Percentiles rank a stretch among this genome's conserved stretches.
phyloP scores from a whole-genome alignment of 176 grass and related monocot genomes.

The Tuctoria greenei region DNA sequence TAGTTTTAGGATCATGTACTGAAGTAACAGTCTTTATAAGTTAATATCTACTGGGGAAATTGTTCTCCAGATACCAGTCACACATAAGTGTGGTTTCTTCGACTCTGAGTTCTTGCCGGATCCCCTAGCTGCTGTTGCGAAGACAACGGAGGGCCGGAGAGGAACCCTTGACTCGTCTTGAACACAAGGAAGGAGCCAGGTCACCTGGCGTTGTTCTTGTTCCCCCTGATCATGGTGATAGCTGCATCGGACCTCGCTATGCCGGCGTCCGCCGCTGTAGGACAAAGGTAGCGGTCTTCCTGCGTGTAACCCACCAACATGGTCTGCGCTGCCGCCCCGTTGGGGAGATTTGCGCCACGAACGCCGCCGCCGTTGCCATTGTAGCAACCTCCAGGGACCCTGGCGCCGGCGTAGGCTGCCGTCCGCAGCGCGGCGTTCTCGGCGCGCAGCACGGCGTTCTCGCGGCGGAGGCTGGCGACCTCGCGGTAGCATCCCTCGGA shows the following conservation, averaged over 20 bases:
- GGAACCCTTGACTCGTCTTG: too few species aligned
- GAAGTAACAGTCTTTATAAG: background rate
- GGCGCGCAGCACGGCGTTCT: constrained; percentile 57
- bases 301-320: background rate
- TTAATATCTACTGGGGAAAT: background rate
- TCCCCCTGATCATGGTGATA: background rate
- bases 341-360: background rate
- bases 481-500: constrained; percentile 73
- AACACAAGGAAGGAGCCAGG: constrained; percentile 19
- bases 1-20: background rate
- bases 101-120: background rate
- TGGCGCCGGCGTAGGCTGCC: constrained; percentile 2
- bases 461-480: constrained; percentile 56
- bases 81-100: too few species aligned
- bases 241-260: background rate
- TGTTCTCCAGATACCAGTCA: background rate
- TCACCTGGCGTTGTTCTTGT: constrained; percentile 37
- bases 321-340: background rate
- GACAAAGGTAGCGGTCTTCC: constrained; percentile 3
- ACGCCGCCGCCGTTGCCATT: background rate
- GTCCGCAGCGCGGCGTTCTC: constrained; percentile 66
- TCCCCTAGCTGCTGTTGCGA: constrained; percentile 29
- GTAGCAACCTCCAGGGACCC: background rate
- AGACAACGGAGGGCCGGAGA: too few species aligned
- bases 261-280: background rate